Percentiles rank a stretch among this genome's conserved stretches.
Conservation (phyloP, 73 alveolate species). For the Paramecium sexaurelia region DNA sequence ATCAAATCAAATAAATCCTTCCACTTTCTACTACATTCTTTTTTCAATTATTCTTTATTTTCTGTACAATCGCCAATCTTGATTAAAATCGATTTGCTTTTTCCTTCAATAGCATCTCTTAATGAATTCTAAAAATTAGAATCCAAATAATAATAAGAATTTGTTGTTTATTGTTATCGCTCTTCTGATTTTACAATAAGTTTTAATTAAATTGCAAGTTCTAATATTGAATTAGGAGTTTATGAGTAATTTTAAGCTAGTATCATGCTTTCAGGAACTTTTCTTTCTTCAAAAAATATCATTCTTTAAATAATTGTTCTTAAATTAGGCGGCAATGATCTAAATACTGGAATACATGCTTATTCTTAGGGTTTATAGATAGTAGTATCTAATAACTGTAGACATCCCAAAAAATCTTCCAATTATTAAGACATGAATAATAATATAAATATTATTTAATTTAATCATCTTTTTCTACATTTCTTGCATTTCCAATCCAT, state of each 20-base stretch:
- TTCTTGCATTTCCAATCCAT: slow-evolving; percentile 52
- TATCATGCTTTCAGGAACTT: background rate
- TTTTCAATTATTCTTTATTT: background rate
- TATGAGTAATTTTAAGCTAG: background rate
- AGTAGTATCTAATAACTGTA: background rate
- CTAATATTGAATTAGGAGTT: background rate
- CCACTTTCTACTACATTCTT: slow-evolving; percentile 33
- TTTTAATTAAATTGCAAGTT: background rate
- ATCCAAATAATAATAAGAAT: background rate
- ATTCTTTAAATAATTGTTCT: background rate
- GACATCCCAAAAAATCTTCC: background rate
- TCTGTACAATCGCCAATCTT: background rate
- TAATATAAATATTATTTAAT: background rate
- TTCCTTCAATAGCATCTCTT: background rate
- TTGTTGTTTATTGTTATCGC: background rate
- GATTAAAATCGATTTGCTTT: background rate
- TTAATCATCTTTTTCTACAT: slow-evolving; percentile 22
- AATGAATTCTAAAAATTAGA: background rate
- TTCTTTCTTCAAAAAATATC: background rate
- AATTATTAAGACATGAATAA: background rate
- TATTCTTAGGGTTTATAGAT: slow-evolving; percentile 20
- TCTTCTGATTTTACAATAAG: background rate
- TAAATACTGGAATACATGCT: slow-evolving; percentile 37
- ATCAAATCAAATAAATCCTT: slow-evolving; percentile 36
- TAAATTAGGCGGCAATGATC: background rate